Percentiles rank a stretch among this genome's conserved stretches.
Evolutionary conservation across 2,329 filamentous ascomycete genomes (phyloP).

Genomic region (Calycina herbarum): DNA sequence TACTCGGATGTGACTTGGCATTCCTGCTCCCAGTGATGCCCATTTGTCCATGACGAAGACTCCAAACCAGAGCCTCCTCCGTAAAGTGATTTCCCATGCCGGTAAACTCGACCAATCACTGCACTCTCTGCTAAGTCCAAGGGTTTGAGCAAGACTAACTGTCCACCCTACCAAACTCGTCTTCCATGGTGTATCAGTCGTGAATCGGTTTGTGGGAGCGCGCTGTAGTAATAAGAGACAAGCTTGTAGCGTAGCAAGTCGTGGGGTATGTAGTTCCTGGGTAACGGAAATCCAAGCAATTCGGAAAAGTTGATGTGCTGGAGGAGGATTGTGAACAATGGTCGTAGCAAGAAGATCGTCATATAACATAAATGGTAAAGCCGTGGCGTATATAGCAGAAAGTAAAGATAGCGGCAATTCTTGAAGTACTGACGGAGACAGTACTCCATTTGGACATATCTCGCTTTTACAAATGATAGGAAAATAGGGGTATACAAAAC

Average conservation of each 20-base stretch:
- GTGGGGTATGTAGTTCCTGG: constrained; percentile 39
- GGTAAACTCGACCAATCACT: constrained; percentile 36
- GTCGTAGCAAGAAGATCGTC: constrained; percentile 41
- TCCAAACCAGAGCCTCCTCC: constrained; percentile 38
- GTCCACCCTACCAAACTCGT: constrained; percentile 39
- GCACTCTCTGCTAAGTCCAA: constrained; percentile 38
- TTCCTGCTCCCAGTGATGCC: constrained; percentile 38
- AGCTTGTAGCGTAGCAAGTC: constrained; percentile 38
- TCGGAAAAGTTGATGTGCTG: constrained; percentile 35
- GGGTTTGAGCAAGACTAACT: constrained; percentile 37
- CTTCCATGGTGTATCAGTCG: constrained; percentile 39
- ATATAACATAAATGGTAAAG: constrained; percentile 46
- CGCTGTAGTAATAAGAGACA: constrained; percentile 39
- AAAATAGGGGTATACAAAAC: constrained; percentile 47
- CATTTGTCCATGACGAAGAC: constrained; percentile 40
- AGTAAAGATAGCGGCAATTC: constrained; percentile 41
- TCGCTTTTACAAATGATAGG: constrained; percentile 43
- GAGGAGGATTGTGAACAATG: constrained; percentile 37
- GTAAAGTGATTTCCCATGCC: constrained; percentile 36
- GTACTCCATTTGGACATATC: constrained; percentile 31
- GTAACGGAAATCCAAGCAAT: constrained; percentile 37
- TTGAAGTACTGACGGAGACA: constrained; percentile 36
- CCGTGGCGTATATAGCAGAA: constrained; percentile 45
- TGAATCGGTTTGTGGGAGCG: constrained; percentile 38
- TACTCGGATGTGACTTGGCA: constrained; percentile 37